phyloP scores from a whole-genome alignment of 1,284 basidiomycete species.

The Puccinia coronata region DNA sequence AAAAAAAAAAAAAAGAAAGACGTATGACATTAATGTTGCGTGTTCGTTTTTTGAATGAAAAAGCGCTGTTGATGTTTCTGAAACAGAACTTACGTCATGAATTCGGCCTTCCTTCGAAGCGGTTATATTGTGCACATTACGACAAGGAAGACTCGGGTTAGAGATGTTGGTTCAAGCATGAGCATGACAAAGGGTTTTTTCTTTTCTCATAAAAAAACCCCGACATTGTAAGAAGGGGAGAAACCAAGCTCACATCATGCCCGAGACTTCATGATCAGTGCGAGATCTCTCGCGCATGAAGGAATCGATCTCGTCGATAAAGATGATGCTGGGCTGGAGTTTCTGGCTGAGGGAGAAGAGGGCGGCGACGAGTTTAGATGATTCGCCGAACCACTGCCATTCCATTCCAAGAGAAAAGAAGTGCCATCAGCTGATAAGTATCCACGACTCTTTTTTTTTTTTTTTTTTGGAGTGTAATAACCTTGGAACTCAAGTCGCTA shows the following conservation, averaged over 20 bases:
- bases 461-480: slow-evolving; percentile 46
- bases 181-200: not conserved
- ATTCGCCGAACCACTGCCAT: slow-evolving; percentile 99
- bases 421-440: not conserved
- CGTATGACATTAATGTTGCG: not conserved
- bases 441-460: too few relatives aligned
- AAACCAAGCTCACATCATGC: slow-evolving; percentile 71
- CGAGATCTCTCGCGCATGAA: slow-evolving; percentile 82
- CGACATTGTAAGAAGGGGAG: not conserved
- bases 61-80: too few relatives aligned
- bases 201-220: not conserved
- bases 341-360: slow-evolving; percentile 74
- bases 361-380: slow-evolving; percentile 88
- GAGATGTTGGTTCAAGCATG: too few relatives aligned
- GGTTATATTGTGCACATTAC: too few relatives aligned
- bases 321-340: slow-evolving; percentile 74
- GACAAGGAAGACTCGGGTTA: too few relatives aligned
- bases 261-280: slow-evolving; percentile 94
- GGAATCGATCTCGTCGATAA: slow-evolving; percentile 81
- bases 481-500: slow-evolving; percentile 62
- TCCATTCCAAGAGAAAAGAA: slow-evolving; percentile 78
- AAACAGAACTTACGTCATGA: slow-evolving; percentile 78
- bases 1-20: not conserved
- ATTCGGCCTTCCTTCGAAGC: slow-evolving; percentile 79
- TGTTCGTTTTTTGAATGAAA: not conserved